Conservation (phyloP, 345 rosid genomes). For the Salix arbutifolia region DNA sequence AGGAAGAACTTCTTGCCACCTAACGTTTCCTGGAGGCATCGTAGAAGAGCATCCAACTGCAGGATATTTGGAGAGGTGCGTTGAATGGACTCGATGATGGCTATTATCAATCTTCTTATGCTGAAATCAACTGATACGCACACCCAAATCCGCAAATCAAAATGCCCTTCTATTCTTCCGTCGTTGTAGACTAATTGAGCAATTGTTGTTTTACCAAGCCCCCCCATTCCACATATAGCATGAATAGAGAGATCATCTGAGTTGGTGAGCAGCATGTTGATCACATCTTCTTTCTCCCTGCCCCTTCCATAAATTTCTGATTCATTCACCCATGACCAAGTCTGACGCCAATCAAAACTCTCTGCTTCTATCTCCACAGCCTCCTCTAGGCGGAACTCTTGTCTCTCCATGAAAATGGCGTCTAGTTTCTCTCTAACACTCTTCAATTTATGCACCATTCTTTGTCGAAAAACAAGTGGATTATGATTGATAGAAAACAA, state of each 20-base stretch:
- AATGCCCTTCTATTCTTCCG: not conserved
- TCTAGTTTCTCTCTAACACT: not conserved
- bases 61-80: not conserved
- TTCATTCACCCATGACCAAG: not conserved
- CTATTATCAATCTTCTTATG: not conserved
- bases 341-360: not conserved
- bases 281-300: not conserved
- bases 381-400: not conserved
- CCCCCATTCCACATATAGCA: constrained; percentile 8
- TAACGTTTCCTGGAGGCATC: not conserved
- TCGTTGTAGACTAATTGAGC: constrained; percentile 8
- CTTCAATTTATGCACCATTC: not conserved
- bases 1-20: not conserved
- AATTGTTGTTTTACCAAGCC: not conserved
- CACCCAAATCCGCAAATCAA: not conserved
- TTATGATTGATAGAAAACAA: not conserved
- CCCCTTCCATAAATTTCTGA: not conserved
- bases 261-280: not conserved
- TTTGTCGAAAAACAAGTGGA: not conserved
- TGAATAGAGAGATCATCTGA: not conserved
- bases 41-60: constrained; percentile 1
- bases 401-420: not conserved
- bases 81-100: not conserved
- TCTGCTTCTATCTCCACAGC: not conserved
- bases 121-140: constrained; percentile 8